Conservation (phyloP, 495 filamentous ascomycete genomes). For the Xylaria curta region DNA sequence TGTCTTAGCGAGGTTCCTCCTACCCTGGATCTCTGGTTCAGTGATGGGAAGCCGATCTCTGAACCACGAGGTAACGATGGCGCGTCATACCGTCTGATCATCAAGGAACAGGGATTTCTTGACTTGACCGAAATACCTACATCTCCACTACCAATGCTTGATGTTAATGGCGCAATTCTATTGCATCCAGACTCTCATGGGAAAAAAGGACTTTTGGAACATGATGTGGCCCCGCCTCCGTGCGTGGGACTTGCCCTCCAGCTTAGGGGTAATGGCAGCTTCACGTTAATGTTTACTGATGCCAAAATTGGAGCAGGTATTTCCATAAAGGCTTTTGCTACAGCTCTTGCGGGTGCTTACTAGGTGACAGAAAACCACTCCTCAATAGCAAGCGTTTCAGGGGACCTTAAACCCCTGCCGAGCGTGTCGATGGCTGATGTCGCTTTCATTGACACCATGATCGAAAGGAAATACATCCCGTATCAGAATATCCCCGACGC, state of each 20-base stretch:
- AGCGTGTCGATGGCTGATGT: neutral
- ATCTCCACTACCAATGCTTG: neutral
- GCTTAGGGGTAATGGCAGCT: neutral
- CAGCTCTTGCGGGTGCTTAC: neutral
- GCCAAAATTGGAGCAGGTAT: neutral
- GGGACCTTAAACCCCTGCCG: slow-evolving; percentile 4
- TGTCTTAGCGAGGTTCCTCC: neutral
- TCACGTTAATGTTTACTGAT: neutral
- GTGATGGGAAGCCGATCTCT: neutral
- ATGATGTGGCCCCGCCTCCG: neutral
- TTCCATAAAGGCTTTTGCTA: neutral
- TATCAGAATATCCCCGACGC: slow-evolving; percentile 10
- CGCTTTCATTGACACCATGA: slow-evolving; percentile 7
- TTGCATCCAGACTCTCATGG: neutral
- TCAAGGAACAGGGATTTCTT: slow-evolving; percentile 19
- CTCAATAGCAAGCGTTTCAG: neutral
- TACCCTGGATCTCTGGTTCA: neutral
- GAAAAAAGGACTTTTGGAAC: neutral
- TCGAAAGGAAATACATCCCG: neutral
- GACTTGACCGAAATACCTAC: slow-evolving; percentile 18
- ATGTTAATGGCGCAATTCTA: neutral
- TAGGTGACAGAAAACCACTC: neutral
- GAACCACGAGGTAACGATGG: neutral
- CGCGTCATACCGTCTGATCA: slow-evolving; percentile 14
- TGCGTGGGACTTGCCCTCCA: neutral